Evolutionary conservation across 208 protist genomes (phyloP).

Genomic region (Trypanosoma caninum): DNA sequence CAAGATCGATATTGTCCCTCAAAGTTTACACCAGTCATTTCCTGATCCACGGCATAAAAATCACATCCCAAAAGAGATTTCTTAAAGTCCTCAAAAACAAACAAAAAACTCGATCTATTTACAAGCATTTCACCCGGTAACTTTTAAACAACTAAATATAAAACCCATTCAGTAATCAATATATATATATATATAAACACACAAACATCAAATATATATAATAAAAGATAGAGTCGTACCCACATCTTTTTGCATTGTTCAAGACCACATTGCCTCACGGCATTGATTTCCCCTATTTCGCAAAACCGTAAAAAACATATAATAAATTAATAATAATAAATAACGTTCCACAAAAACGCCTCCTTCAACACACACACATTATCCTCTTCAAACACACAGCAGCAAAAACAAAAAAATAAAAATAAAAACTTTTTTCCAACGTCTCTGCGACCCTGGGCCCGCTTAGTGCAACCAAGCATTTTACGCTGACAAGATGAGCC

Average conservation of each 20-base stretch:
- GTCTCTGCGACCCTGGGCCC: no score
- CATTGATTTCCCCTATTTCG: no score
- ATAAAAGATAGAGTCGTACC: no score
- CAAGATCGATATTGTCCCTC: slow-evolving; percentile 17
- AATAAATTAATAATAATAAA: neutral
- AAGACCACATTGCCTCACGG: no score
- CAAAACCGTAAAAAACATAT: neutral
- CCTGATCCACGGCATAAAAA: slow-evolving; percentile 71
- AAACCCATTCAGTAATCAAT: neutral
- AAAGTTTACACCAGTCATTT: slow-evolving; percentile 74
- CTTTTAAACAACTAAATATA: slow-evolving; percentile 5
- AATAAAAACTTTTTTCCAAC: no score
- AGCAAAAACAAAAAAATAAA: no score
- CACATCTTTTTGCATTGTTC: neutral
- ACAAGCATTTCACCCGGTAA: slow-evolving; percentile 41
- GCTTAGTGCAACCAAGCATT: no score
- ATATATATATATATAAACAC: slow-evolving; percentile 18
- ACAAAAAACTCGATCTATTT: slow-evolving; percentile 27
- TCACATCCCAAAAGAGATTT: slow-evolving; percentile 42
- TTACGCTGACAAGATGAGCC: no score
- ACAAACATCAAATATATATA: no score
- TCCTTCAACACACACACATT: neutral
- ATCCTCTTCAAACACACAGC: neutral
- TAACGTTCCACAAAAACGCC: no score
- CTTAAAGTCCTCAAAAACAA: slow-evolving; percentile 54